phyloP scores from a whole-genome alignment of 108 stramenopile species.

The Seminavis robusta region DNA sequence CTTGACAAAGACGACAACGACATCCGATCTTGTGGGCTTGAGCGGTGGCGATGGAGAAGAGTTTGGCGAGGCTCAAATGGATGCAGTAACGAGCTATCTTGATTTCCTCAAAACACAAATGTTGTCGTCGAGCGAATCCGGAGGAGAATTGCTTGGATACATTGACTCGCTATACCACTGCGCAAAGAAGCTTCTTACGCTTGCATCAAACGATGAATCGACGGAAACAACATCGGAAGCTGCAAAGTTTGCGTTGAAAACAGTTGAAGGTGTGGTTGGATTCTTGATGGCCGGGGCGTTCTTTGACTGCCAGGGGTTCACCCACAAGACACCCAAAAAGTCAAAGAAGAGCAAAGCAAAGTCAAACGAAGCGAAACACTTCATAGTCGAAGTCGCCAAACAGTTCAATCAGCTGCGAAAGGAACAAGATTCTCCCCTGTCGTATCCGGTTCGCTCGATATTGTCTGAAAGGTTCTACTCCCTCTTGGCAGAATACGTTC shows the following conservation, averaged over 20 bases:
- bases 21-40: constrained; percentile 40
- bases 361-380: constrained; percentile 5
- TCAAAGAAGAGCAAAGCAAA: constrained; percentile 38
- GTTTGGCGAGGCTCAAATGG: too few relatives aligned
- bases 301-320: constrained; percentile 53
- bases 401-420: neutral
- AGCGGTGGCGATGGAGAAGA: neutral
- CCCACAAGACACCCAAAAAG: constrained; percentile 31
- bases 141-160: constrained; percentile 33
- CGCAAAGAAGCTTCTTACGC: constrained; percentile 32
- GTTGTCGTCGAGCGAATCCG: too few relatives aligned
- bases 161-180: constrained; percentile 35
- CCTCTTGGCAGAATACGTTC: constrained; percentile 47
- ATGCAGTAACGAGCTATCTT: too few relatives aligned
- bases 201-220: constrained; percentile 1
- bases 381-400: constrained; percentile 20
- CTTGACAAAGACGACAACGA: constrained; percentile 61
- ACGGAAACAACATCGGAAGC: neutral
- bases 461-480: constrained; percentile 74
- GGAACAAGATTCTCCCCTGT: neutral
- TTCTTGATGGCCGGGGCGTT: constrained; percentile 76
- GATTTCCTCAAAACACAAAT: too few relatives aligned
- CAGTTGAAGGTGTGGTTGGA: constrained; percentile 25
- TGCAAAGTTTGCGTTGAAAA: constrained; percentile 20
- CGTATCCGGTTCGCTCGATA: constrained; percentile 41